phyloP scores from a whole-genome alignment of 768 basidiomycete genomes.

The Sarcomyxa edulis region DNA sequence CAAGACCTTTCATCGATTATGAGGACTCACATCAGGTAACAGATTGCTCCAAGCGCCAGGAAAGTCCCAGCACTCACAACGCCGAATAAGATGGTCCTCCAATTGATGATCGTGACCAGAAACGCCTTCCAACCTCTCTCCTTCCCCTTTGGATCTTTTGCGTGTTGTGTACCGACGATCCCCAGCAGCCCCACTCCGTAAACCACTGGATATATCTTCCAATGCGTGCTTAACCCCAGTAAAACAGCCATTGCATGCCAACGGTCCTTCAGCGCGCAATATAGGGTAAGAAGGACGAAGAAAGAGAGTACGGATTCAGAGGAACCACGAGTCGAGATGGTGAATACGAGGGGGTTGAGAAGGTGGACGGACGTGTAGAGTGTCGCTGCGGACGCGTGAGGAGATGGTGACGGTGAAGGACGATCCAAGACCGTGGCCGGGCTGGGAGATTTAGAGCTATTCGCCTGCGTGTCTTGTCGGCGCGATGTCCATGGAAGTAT shows the following conservation, averaged over 20 bases:
- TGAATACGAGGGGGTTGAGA: constrained; percentile 90
- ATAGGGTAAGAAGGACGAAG: constrained; percentile 69
- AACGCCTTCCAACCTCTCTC: constrained; percentile 20
- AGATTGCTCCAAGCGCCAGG: constrained; percentile 47
- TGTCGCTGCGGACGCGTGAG: constrained; percentile 29
- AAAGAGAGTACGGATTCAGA: constrained; percentile 86
- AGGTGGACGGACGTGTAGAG: constrained; percentile 72
- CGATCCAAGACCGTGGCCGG: constrained; percentile 8
- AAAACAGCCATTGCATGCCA: constrained; percentile 67
- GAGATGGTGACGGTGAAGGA: background rate
- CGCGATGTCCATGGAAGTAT: constrained; percentile 39
- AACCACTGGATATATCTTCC: constrained; percentile 96
- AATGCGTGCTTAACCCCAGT: constrained; percentile 83
- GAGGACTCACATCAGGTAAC: constrained; percentile 75
- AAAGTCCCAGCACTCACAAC: constrained; percentile 70
- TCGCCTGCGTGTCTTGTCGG: constrained; percentile 3
- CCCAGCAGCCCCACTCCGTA: constrained; percentile 80
- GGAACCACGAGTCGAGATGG: constrained; percentile 95
- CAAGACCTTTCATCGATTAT: background rate
- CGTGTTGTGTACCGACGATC: constrained; percentile 27
- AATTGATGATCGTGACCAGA: constrained; percentile 39
- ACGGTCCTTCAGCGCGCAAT: constrained; percentile 46
- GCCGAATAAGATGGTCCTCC: constrained; percentile 56
- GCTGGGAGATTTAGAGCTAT: constrained; percentile 4
- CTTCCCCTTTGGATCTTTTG: background rate